Conservation (phyloP, 1,284 basidiomycete genomes). For the Agroathelia rolfsii region DNA sequence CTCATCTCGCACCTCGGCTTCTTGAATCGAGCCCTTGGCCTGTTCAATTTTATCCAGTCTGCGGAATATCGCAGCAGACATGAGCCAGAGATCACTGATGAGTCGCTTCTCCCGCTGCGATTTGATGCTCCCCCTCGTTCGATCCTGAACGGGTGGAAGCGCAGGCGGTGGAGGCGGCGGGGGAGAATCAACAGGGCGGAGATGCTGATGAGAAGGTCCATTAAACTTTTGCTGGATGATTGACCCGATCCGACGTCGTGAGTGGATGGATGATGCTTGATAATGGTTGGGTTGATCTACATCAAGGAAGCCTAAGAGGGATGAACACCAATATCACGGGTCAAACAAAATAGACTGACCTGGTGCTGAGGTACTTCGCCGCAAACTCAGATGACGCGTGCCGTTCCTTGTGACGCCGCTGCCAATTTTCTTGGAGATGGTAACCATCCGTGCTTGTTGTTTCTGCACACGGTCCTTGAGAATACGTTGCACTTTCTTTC, state of each 20-base stretch:
- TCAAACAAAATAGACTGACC: too few species aligned
- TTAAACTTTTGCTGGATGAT: conserved; percentile 30
- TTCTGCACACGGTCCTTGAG: conserved; percentile 65
- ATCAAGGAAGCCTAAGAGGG: conserved; percentile 48
- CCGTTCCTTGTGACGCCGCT: conserved; percentile 52
- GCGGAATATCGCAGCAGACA: conserved; percentile 90
- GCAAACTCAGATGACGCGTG: conserved; percentile 31
- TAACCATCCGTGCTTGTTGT: conserved; percentile 59
- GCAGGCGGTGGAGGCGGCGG: conserved; percentile 33
- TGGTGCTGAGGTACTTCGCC: conserved; percentile 53
- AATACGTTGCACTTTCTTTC: conserved; percentile 65
- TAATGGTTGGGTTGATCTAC: conserved; percentile 52
- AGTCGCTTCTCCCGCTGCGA: conserved; percentile 60
- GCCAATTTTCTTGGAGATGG: conserved; percentile 68
- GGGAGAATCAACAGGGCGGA: conserved; percentile 19
- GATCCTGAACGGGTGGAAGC: conserved; percentile 18
- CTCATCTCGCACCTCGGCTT: conserved; percentile 87
- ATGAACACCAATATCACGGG: too few species aligned
- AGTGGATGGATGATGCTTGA: conserved; percentile 83
- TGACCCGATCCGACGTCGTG: conserved; percentile 50
- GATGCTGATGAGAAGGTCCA: conserved; percentile 26
- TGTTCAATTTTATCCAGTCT: conserved; percentile 85
- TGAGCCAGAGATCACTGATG: conserved; percentile 85
- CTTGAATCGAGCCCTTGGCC: conserved; percentile 83
- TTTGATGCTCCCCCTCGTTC: conserved; percentile 32